A percentile compares a stretch with the other conserved stretches of the same genome.
Evolutionary conservation across 805 yeast genomes (phyloP).

Genomic region (Komagataella populi): DNA sequence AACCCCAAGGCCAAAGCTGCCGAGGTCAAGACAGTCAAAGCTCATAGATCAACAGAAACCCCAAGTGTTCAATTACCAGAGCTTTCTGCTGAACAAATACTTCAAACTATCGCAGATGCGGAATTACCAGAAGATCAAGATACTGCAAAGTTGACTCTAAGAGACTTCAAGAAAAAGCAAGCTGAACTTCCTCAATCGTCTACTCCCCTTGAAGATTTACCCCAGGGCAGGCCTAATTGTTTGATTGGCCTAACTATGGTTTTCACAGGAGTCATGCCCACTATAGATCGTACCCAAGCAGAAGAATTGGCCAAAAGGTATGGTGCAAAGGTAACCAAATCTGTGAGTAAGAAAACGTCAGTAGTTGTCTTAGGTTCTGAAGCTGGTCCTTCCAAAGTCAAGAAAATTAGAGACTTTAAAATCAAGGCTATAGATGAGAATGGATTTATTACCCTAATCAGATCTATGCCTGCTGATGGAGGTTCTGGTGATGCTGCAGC

Average conservation of each 20-base stretch:
- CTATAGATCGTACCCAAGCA: slow-evolving; percentile 60
- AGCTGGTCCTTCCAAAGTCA: slow-evolving; percentile 93
- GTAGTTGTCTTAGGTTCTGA: slow-evolving; percentile 88
- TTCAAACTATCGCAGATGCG: slow-evolving; percentile 63
- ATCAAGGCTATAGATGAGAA: slow-evolving; percentile 79
- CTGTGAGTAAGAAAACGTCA: slow-evolving; percentile 76
- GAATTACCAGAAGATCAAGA: slow-evolving; percentile 44
- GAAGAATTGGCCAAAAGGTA: slow-evolving; percentile 69
- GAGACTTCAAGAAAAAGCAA: slow-evolving; percentile 41
- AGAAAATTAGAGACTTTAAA: slow-evolving; percentile 56
- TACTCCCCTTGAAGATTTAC: slow-evolving; percentile 31
- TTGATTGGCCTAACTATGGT: slow-evolving; percentile 82
- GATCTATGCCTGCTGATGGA: slow-evolving; percentile 82
- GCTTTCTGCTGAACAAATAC: slow-evolving; percentile 36
- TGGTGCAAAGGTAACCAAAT: slow-evolving; percentile 84
- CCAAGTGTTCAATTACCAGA: slow-evolving; percentile 8
- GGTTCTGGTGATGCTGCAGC: slow-evolving; percentile 75
- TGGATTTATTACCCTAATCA: slow-evolving; percentile 66
- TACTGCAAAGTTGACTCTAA: slow-evolving; percentile 35
- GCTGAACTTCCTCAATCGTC: slow-evolving; percentile 17
- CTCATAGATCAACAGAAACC: neutral
- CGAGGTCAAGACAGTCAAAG: neutral
- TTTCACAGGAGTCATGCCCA: slow-evolving; percentile 82
- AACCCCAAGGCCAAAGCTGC: slow-evolving; percentile 2
- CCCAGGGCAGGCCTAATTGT: slow-evolving; percentile 79